Base-by-base conservation (phyloP, 495 filamentous ascomycete genomes). In the Margaritispora aquatica region DNA sequence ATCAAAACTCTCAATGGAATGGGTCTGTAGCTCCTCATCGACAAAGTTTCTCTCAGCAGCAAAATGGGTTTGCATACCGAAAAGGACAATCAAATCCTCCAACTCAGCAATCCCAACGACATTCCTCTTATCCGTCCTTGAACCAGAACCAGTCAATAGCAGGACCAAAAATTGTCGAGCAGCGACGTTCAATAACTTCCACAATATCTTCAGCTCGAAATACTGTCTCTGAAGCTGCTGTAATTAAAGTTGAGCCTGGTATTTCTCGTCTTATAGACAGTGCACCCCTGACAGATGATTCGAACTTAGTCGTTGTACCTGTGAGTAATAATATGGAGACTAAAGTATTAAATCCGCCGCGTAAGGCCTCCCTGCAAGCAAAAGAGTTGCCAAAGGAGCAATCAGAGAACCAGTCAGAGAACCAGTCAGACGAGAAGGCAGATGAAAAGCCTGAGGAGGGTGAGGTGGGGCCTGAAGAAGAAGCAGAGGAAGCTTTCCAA, bases 401-500 rank as follows among this genome's bases (percentile, higher is more conserved):
- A n/a, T n/a, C n/a, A n/a, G n/a, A n/a, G n/a, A n/a, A n/a, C n/a
- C n/a, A n/a, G n/a, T n/a, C n/a, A n/a, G n/a, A n/a, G n/a, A n/a
- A n/a, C n/a, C n/a, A n/a, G n/a, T n/a, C n/a, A n/a, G 38, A 3
- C 17, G 8, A 31, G 27, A 47, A 60, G 47, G 24, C 21, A 1
- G 54, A 61, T 31, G 23, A 48, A 22, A 26, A 60, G 23, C 26
- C 26, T 3, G 58, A 54, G 19, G 52, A 55, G 19, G 38, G 34
- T n/a, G 34, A 50, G 26, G 23, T 41, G 15, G 26, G 21, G 4
- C 24, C 53, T 46, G 44, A 46, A 20, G 60, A 66, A 22, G 71
- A 73, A 27, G 71, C 67, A 57, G 58, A 71, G 29, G 62, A 70
- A 20, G 67, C 70, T 9, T 74, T 69, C 7, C 65, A 70, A 26